Conservation (phyloP, 2,329 filamentous ascomycete species). For the Teratosphaeria epicoccoides region DNA sequence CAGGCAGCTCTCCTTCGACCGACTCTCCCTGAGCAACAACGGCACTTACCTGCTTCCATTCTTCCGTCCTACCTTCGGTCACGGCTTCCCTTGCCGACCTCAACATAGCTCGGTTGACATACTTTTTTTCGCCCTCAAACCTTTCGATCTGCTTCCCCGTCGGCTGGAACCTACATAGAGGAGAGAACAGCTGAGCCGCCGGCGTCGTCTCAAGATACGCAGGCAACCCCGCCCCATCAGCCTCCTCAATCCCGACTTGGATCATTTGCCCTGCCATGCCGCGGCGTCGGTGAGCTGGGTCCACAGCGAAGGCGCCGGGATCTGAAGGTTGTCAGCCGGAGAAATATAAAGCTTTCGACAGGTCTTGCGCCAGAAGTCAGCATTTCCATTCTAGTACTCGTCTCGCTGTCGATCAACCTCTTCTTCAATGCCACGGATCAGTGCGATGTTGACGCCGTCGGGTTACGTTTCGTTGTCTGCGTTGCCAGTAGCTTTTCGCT, state of each 20-base stretch:
- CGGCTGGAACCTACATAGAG: conserved; percentile 8
- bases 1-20: no score
- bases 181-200: conserved; percentile 10
- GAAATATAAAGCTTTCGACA: background rate
- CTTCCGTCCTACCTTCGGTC: background rate
- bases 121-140: background rate
- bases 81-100: background rate
- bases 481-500: background rate
- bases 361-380: conserved; percentile 4
- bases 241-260: conserved; percentile 10
- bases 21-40: background rate
- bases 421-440: background rate
- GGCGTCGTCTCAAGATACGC: conserved; percentile 12
- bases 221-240: conserved; percentile 11
- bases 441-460: conserved; percentile 1
- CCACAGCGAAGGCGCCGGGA: conserved; percentile 10
- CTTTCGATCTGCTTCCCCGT: background rate
- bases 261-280: conserved; percentile 14
- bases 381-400: conserved; percentile 1
- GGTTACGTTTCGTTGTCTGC: background rate
- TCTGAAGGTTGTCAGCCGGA: conserved; percentile 2
- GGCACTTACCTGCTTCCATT: background rate
- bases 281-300: conserved; percentile 12
- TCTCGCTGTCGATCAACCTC: conserved; percentile 1
- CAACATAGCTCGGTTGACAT: conserved; percentile 1